Evolutionary conservation across 2,329 filamentous ascomycete genomes (phyloP).

Genomic region (Exophiala mesophila): DNA sequence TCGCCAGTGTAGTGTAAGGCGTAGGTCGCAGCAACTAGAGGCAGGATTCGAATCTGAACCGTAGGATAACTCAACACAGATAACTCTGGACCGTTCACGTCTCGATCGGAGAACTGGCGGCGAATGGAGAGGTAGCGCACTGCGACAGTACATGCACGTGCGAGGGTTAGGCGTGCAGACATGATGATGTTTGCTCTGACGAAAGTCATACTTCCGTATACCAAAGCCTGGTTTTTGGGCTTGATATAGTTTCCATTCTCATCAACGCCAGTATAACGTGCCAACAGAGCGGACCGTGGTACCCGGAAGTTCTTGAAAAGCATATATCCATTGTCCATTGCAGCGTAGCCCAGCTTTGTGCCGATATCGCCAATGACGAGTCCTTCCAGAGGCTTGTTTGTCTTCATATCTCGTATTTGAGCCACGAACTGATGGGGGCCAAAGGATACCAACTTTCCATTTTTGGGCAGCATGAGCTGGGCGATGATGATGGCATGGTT

Average conservation of each 20-base stretch:
- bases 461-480: conserved; percentile 43
- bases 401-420: conserved; percentile 46
- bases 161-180: conserved; percentile 48
- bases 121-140: conserved; percentile 47
- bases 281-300: conserved; percentile 46
- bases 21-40: conserved; percentile 48
- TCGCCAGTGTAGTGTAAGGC: conserved; percentile 41
- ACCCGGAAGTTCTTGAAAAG: conserved; percentile 46
- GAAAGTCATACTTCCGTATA: conserved; percentile 48
- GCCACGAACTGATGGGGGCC: conserved; percentile 50
- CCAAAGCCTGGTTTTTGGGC: conserved; percentile 43
- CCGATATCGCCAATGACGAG: conserved; percentile 52
- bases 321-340: conserved; percentile 52
- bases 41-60: conserved; percentile 50
- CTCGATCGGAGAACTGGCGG: conserved; percentile 47
- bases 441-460: conserved; percentile 35
- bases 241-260: conserved; percentile 42
- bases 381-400: conserved; percentile 43
- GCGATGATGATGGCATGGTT: conserved; percentile 52
- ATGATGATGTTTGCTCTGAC: conserved; percentile 38
- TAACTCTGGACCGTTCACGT: conserved; percentile 37
- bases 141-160: conserved; percentile 49
- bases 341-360: conserved; percentile 51
- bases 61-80: conserved; percentile 50
- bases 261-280: conserved; percentile 44